Evolutionary conservation across 2,329 filamentous ascomycete genomes (phyloP).

Genomic region (Zopfia rhizophila): DNA sequence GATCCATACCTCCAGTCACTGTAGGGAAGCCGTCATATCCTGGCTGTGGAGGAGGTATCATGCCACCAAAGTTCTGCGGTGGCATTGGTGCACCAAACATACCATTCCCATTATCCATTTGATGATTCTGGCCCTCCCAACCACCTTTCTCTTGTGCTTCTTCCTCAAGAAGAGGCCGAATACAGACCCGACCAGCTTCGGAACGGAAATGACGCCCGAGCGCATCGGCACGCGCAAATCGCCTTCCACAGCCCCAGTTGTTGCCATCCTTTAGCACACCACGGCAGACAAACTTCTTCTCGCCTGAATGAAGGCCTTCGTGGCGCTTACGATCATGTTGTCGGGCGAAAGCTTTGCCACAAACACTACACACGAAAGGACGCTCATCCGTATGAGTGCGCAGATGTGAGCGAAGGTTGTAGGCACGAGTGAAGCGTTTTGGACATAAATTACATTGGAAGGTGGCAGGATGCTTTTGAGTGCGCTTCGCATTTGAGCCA

Average conservation of each 20-base stretch:
- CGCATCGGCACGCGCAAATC: constrained; percentile 95
- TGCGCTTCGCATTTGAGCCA: constrained; percentile 72
- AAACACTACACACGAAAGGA: constrained; percentile 96
- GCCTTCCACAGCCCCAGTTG: constrained; percentile 91
- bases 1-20: constrained; percentile 35
- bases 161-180: constrained; percentile 96
- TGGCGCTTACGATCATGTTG: constrained; percentile 98
- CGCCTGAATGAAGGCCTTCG: constrained; percentile 93
- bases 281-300: constrained; percentile 98
- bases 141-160: constrained; percentile 83
- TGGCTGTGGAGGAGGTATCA: constrained; percentile 44
- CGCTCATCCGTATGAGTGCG: constrained; percentile 97
- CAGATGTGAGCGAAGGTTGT: constrained; percentile 94
- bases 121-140: constrained; percentile 65
- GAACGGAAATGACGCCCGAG: constrained; percentile 94
- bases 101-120: constrained; percentile 64
- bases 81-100: constrained; percentile 45
- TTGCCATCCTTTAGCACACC: constrained; percentile 85
- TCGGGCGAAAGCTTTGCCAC: constrained; percentile 94
- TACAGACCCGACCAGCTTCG: constrained; percentile 94
- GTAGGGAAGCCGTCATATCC: constrained; percentile 46
- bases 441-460: constrained; percentile 95
- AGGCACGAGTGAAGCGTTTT: constrained; percentile 94
- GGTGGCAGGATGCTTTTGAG: constrained; percentile 96
- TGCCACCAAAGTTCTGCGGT: constrained; percentile 41